These are phyloP conservation scores for Naegleria fowleri DNA, from an alignment of 208 protist species.

Conservation along the genomic window DNA sequence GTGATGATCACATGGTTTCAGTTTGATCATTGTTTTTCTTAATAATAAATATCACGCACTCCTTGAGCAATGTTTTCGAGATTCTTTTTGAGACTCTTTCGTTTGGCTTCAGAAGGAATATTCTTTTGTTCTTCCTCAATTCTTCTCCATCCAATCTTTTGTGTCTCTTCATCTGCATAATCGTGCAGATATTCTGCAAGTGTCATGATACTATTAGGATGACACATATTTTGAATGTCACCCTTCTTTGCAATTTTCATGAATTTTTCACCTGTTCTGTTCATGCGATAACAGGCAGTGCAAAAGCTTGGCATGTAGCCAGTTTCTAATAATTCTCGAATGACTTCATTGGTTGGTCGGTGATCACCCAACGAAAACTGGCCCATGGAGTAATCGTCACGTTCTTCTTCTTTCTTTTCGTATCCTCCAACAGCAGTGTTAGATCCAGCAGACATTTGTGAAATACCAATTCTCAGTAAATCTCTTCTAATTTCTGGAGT, in stretches of 20 bases:
- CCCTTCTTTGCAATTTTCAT: background rate
- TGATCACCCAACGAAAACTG: constrained; percentile 48
- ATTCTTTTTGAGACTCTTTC: background rate
- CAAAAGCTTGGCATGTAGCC: background rate
- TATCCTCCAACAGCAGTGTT: constrained; percentile 49
- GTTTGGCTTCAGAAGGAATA: background rate
- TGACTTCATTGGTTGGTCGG: constrained; percentile 41
- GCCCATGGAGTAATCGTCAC: constrained; percentile 21
- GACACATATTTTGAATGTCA: background rate
- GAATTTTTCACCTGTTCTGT: background rate
- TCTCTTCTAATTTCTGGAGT: constrained; percentile 40
- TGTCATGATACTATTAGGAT: background rate
- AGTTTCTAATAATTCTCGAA: constrained; percentile 26
- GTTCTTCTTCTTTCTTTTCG: constrained; percentile 35
- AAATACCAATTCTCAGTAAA: constrained; percentile 48
- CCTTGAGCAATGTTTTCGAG: background rate
- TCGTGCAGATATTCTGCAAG: background rate
- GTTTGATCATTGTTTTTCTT: background rate
- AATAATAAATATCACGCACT: background rate
- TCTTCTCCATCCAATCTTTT: background rate
- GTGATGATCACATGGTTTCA: too few species aligned
- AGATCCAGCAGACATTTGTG: constrained; percentile 48
- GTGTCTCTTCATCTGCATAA: background rate
- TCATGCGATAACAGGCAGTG: background rate
- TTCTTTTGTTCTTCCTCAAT: background rate